Evolutionary conservation across 495 filamentous ascomycete genomes (phyloP).

Genomic region (Podospora fimiseda): DNA sequence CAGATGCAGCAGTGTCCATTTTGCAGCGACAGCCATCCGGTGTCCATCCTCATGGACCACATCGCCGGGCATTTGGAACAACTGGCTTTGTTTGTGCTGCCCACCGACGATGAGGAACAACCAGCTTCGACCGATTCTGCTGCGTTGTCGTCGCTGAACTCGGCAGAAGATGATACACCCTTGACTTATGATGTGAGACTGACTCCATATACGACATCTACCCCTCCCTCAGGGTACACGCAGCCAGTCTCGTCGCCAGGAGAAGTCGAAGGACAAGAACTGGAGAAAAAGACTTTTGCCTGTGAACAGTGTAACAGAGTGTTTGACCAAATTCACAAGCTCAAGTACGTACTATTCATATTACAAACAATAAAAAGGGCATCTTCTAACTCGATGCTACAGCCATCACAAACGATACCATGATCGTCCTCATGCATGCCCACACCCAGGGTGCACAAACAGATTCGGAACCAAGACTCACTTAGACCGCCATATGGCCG

Average conservation of each 20-base stretch:
- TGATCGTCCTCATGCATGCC: background rate
- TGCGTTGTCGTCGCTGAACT: background rate
- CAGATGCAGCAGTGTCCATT: background rate
- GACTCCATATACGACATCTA: too few relatives aligned
- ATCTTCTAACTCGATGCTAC: too few relatives aligned
- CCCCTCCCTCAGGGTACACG: too few relatives aligned
- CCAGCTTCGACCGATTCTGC: background rate
- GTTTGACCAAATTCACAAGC: too few relatives aligned
- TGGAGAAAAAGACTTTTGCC: too few relatives aligned
- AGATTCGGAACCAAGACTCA: background rate
- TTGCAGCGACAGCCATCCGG: background rate
- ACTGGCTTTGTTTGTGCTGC: background rate
- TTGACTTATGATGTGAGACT: background rate
- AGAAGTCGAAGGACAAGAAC: too few relatives aligned
- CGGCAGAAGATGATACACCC: background rate
- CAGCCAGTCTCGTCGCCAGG: too few relatives aligned
- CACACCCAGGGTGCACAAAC: background rate
- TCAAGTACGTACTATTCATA: background rate
- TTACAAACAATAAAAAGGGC: background rate
- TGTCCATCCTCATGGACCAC: background rate
- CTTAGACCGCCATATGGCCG: background rate
- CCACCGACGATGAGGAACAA: background rate
- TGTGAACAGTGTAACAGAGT: too few relatives aligned
- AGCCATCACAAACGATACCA: background rate
- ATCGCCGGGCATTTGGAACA: background rate